Percentiles rank a stretch among this genome's conserved stretches.
These are phyloP conservation scores for Silene vulgaris DNA, from an alignment of 179 eudicot species.

Conservation along the genomic window DNA sequence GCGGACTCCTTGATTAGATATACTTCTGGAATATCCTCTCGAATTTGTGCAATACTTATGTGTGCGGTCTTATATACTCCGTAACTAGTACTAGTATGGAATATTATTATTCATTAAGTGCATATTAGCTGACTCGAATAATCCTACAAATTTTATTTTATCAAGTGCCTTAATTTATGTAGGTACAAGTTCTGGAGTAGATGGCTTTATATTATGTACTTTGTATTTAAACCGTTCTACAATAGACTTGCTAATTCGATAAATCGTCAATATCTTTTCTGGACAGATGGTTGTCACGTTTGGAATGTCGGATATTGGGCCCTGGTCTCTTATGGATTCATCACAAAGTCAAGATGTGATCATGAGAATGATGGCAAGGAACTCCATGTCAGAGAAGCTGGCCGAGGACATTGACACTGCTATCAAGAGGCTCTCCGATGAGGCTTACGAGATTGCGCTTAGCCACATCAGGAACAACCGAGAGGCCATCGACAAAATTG, in stretches of 20 bases:
- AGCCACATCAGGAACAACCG: conserved; percentile 78
- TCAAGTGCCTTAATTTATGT: no score
- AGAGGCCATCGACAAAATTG: conserved; percentile 96
- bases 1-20: no score
- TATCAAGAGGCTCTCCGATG: conserved; percentile 70
- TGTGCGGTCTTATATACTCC: no score
- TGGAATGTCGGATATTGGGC: conserved; percentile 97
- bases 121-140: no score
- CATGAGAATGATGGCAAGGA: conserved; percentile 99
- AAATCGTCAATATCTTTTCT: background rate
- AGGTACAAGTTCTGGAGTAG: no score
- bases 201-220: no score
- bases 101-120: no score
- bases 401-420: conserved; percentile 95
- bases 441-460: conserved; percentile 81
- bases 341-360: conserved; percentile 85
- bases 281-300: conserved; percentile 88
- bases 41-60: no score
- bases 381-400: conserved; percentile 95
- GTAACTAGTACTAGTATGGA: no score
- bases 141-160: no score
- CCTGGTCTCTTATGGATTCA: conserved; percentile 96
- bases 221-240: no score
- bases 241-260: background rate
- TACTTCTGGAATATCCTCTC: no score